phyloP scores from a whole-genome alignment of 352 stramenopile genomes.

The Phytophthora kernoviae region DNA sequence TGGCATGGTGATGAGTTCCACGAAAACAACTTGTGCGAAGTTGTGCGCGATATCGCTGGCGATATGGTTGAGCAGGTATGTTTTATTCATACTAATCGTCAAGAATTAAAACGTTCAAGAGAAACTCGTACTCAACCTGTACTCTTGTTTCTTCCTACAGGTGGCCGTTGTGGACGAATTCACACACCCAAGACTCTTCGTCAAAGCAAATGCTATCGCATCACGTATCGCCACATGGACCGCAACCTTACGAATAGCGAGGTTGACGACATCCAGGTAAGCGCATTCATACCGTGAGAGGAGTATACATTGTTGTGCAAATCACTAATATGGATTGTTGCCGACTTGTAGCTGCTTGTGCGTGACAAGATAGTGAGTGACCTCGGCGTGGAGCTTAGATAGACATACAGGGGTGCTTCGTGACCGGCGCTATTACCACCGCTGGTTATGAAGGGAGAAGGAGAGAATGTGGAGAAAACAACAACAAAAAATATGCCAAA shows the following conservation, averaged over 20 bases:
- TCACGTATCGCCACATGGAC: constrained; percentile 99
- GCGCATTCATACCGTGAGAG: background rate
- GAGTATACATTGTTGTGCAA: background rate
- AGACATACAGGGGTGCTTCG: constrained; percentile 31
- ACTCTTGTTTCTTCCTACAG: constrained; percentile 11
- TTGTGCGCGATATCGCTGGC: constrained; percentile 95
- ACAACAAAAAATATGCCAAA: constrained; percentile 13
- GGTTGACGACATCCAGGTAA: constrained; percentile 96
- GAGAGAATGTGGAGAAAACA: background rate
- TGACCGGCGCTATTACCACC: background rate
- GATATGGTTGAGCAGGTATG: constrained; percentile 96
- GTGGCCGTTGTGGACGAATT: constrained; percentile 96
- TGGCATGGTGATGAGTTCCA: constrained; percentile 93
- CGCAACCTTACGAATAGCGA: constrained; percentile 99
- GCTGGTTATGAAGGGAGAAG: background rate
- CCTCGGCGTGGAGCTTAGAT: constrained; percentile 93
- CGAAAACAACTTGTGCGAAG: constrained; percentile 98
- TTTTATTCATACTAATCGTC: background rate
- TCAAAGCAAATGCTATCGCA: constrained; percentile 97
- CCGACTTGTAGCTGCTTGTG: constrained; percentile 54
- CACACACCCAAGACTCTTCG: constrained; percentile 96
- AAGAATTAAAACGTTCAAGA: constrained; percentile 6
- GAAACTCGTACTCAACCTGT: too few relatives aligned
- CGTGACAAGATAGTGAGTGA: constrained; percentile 73
- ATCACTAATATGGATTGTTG: background rate